Base-by-base conservation (phyloP, 768 basidiomycete species). In the Sistotremastrum suecicum region DNA sequence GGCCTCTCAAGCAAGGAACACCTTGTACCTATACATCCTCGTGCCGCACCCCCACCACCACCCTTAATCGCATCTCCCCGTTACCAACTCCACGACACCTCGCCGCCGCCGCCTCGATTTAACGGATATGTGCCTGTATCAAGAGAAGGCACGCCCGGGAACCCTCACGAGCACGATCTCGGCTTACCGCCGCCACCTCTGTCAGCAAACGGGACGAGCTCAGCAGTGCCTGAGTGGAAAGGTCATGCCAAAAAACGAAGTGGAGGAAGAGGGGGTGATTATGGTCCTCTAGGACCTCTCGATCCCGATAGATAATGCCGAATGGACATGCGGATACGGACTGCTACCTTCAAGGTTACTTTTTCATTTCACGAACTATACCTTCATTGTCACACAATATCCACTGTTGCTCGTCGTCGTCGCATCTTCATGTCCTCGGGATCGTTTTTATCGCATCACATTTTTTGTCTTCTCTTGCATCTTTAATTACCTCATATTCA, bases 21-120 rank as follows among this genome's bases (percentile, higher is more conserved):
- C 45, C 39, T 31, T 31, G 34, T 43, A 7, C 42, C 20, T 33
- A 43, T 43, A 64, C 64, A n/a, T 54, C 60, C 20, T 53, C 60
- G 42, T 20, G 20, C 58, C 54, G 35, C 61, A 63, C 7, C 58
- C 61, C 3, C 45, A 49, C 12, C 50, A 47, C 12, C 46, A 54
- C 4, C 61, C 68, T 3, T 61, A 38, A 20, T 44, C 31, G 8
- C 68, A 29, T 61, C 68, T 2, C 61, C 74, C 20, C 74, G 80
- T 41, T 84, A 77, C 54, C 82, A 82, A 53, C 66, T 83, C 34
- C 64, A 72, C 6, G 78, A 84, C 54, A 67, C 68, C 20, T 20
- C 20, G 30, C 54, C 43, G 7, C 69, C 71, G 10, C 62, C 68
- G 12, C 62, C 69, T 7, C 66, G 68, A 47, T 56, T 72, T 12